These are phyloP conservation scores for Quercus tomentella DNA, from an alignment of 331 rosid genomes.

Conservation along the genomic window DNA sequence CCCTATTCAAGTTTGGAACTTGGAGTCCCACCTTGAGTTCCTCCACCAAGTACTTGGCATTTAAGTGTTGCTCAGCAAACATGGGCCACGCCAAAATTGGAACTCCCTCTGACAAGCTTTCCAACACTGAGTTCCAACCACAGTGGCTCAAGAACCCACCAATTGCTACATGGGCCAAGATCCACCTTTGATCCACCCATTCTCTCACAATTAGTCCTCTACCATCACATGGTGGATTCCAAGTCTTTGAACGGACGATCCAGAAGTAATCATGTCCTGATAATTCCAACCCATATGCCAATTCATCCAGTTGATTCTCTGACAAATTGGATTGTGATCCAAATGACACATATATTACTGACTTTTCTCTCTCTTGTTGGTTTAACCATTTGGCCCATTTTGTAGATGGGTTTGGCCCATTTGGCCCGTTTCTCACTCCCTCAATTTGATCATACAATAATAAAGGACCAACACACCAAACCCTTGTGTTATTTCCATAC, in stretches of 20 bases:
- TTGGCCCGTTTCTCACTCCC: no score
- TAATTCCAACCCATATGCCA: constrained; percentile 24
- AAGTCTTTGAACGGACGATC: constrained; percentile 10
- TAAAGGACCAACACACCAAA: constrained; percentile 22
- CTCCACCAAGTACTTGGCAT: constrained; percentile 12
- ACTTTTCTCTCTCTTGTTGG: neutral
- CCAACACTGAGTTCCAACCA: constrained; percentile 26
- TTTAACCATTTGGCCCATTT: constrained; percentile 5
- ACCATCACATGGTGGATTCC: neutral
- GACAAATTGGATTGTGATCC: constrained; percentile 5
- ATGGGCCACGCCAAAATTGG: constrained; percentile 28
- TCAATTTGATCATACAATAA: neutral
- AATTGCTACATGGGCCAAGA: constrained; percentile 9
- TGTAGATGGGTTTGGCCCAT: no score
- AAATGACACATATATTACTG: constrained; percentile 19
- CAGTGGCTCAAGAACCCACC: constrained; percentile 34
- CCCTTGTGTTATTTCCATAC: neutral
- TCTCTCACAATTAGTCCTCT: constrained; percentile 11
- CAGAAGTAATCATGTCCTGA: constrained; percentile 7
- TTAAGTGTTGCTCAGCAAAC: constrained; percentile 26
- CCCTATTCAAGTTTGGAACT: neutral
- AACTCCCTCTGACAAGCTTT: constrained; percentile 17
- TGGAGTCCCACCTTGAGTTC: constrained; percentile 6
- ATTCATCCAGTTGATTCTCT: constrained; percentile 9
- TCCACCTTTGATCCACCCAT: constrained; percentile 23